These are phyloP conservation scores for Neopestalotiopsis clavispora DNA, from an alignment of 2,329 filamentous ascomycete genomes.

Conservation along the genomic window DNA sequence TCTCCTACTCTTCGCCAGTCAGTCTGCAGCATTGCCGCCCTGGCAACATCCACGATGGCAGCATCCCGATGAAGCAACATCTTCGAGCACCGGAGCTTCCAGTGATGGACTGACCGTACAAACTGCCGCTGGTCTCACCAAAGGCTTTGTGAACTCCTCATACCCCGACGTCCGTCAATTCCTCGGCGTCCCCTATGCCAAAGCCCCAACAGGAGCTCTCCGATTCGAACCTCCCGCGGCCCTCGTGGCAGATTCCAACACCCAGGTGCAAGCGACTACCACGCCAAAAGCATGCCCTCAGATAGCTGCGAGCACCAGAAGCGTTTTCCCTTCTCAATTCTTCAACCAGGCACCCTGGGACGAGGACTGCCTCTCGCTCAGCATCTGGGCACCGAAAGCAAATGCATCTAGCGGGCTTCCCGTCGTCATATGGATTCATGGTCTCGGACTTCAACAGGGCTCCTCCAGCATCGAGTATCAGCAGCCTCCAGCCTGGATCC, in stretches of 20 bases:
- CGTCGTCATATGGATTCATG: constrained; percentile 25
- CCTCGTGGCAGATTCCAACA: not conserved
- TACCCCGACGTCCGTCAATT: not conserved
- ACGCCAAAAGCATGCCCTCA: constrained; percentile 11
- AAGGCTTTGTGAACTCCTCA: not conserved
- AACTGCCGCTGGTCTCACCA: not conserved
- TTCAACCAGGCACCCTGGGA: constrained; percentile 1
- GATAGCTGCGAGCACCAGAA: constrained; percentile 6
- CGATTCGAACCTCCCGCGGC: constrained; percentile 23
- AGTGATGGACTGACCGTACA: not conserved
- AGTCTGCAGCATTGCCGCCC: not conserved
- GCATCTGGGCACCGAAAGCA: constrained; percentile 20
- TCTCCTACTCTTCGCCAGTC: not conserved
- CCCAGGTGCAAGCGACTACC: not conserved
- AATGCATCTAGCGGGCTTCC: constrained; percentile 14
- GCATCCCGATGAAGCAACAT: not conserved
- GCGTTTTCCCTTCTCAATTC: constrained; percentile 15
- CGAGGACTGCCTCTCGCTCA: constrained; percentile 25
- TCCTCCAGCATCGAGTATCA: constrained; percentile 23
- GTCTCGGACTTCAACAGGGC: constrained; percentile 20
- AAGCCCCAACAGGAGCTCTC: constrained; percentile 19
- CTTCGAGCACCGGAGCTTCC: not conserved
- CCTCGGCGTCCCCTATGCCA: constrained; percentile 23
- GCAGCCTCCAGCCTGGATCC: constrained; percentile 22
- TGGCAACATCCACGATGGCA: not conserved